phyloP scores from a whole-genome alignment of 2,329 filamentous ascomycete genomes.

The Fusarium verticillioides region DNA sequence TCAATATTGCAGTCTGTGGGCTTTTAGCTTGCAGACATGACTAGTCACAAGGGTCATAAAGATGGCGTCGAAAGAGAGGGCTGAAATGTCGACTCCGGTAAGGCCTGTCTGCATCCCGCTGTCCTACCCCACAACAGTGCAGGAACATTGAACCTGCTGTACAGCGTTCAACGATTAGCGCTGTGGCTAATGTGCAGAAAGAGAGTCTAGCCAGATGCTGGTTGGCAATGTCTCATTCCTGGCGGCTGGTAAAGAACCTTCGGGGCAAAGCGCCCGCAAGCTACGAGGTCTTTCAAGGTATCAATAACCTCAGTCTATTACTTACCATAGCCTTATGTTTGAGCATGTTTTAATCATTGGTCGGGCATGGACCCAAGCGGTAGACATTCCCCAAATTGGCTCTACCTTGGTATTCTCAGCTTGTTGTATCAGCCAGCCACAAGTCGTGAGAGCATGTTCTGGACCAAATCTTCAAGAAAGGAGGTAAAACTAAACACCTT shows the following conservation, averaged over 20 bases:
- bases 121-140: background rate
- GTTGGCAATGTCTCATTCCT: background rate
- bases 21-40: no score
- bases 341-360: no score
- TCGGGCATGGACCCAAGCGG: background rate
- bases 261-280: background rate
- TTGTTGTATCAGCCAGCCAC: background rate
- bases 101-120: background rate
- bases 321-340: no score
- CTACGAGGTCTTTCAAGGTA: no score
- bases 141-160: background rate
- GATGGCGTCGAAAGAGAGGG: background rate
- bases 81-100: background rate
- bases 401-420: background rate
- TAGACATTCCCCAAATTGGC: background rate
- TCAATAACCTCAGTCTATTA: no score
- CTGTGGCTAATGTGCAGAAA: background rate
- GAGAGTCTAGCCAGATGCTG: background rate
- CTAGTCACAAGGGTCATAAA: background rate
- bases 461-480: background rate
- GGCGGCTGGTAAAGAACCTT: background rate
- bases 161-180: background rate
- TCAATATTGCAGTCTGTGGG: no score
- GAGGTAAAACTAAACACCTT: background rate
- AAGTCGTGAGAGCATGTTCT: background rate